Percentiles rank a stretch among this genome's conserved stretches.
These are phyloP conservation scores for Ampelocalamus luodianensis DNA, from an alignment of 176 grass and related monocot genomes.

Conservation along the genomic window DNA sequence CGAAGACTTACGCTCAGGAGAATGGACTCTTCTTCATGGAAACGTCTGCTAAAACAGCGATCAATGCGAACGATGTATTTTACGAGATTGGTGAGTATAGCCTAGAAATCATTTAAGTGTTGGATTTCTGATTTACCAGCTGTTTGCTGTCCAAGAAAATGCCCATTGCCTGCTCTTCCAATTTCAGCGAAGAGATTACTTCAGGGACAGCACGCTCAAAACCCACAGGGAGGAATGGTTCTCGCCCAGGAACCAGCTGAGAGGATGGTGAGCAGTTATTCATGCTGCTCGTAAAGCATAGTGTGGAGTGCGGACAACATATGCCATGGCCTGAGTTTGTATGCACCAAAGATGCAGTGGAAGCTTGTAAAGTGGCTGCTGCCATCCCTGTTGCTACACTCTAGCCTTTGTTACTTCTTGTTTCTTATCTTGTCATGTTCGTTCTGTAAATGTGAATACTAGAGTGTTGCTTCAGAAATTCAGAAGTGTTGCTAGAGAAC, in stretches of 20 bases:
- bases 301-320: background rate
- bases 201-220: slow-evolving; percentile 57
- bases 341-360: background rate
- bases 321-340: slow-evolving; percentile 15
- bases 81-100: slow-evolving; percentile 80
- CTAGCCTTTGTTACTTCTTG: slow-evolving; percentile 23
- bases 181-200: slow-evolving; percentile 86
- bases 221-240: slow-evolving; percentile 71
- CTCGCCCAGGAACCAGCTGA: slow-evolving; percentile 62
- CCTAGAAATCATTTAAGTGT: background rate
- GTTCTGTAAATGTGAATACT: slow-evolving; percentile 77
- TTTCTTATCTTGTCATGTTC: slow-evolving; percentile 47
- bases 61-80: slow-evolving; percentile 88
- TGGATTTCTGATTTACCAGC: background rate
- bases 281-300: slow-evolving; percentile 74
- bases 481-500: too few relatives aligned
- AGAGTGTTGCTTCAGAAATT: slow-evolving; percentile 29
- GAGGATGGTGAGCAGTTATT: slow-evolving; percentile 67
- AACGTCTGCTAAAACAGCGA: slow-evolving; percentile 93
- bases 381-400: slow-evolving; percentile 44
- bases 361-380: slow-evolving; percentile 49
- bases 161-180: background rate
- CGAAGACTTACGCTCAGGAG: slow-evolving; percentile 79
- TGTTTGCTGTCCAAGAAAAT: background rate
- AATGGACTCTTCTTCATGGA: slow-evolving; percentile 90